A percentile compares a stretch with the other conserved stretches of the same genome.
Evolutionary conservation across 2,329 filamentous ascomycete genomes (phyloP).

Genomic region (Aplosporella prunicola): DNA sequence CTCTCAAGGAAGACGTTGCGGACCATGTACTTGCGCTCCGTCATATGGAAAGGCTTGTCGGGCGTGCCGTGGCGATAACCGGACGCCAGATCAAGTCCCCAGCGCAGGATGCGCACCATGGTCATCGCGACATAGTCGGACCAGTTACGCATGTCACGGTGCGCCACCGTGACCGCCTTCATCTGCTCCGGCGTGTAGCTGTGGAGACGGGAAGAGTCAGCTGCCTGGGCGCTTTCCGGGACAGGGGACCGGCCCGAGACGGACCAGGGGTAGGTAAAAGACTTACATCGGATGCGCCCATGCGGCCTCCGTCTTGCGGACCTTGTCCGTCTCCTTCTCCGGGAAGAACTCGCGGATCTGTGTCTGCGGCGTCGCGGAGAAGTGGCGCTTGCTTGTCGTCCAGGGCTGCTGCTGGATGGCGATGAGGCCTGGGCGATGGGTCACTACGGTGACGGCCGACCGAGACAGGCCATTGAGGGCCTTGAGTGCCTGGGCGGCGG

Average conservation of each 20-base stretch:
- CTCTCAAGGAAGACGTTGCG: slow-evolving; percentile 91
- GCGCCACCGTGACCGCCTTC: slow-evolving; percentile 61
- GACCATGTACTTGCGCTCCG: slow-evolving; percentile 79
- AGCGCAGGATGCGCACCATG: slow-evolving; percentile 66
- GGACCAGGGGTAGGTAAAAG: not conserved
- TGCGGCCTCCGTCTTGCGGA: slow-evolving; percentile 37
- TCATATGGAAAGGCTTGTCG: slow-evolving; percentile 57
- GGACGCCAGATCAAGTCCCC: slow-evolving; percentile 71
- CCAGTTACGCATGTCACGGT: slow-evolving; percentile 61
- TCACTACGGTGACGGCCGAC: slow-evolving; percentile 10
- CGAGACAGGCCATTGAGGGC: slow-evolving; percentile 17
- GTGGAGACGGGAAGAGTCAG: slow-evolving; percentile 3
- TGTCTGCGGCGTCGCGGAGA: slow-evolving; percentile 29
- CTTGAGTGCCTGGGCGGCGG: slow-evolving; percentile 14
- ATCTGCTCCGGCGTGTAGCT: slow-evolving; percentile 74
- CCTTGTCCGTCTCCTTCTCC: slow-evolving; percentile 33
- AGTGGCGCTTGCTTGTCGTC: slow-evolving; percentile 24
- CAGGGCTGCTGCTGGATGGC: slow-evolving; percentile 17
- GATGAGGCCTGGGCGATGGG: slow-evolving; percentile 17
- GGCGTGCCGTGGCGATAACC: slow-evolving; percentile 65
- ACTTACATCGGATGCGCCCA: slow-evolving; percentile 40
- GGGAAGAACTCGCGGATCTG: slow-evolving; percentile 39
- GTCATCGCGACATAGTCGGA: slow-evolving; percentile 73
- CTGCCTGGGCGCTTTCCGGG: not conserved
- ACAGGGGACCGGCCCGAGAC: not conserved